Base-by-base conservation (phyloP, 495 filamentous ascomycete species). In the Aspergillus sclerotiicarbonarius region DNA sequence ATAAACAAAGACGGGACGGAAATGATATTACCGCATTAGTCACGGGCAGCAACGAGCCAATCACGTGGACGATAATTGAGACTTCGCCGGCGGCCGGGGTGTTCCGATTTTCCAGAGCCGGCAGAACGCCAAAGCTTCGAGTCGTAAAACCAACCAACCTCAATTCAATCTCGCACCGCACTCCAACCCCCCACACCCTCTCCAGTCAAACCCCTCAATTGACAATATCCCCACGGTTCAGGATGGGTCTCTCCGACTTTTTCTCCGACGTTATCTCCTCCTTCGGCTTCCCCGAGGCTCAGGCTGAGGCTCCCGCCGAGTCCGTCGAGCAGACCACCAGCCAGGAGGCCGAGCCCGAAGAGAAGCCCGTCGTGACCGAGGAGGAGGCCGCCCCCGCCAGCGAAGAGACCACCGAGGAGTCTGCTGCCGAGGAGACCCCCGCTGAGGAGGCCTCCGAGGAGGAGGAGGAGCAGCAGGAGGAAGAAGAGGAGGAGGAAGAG, bases 191-290 rank as follows among this genome's bases (percentile, higher is more conserved):
- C 64, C 59, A 66, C 61, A 62, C 58, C 54, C 31, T 54, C 57
- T 48, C 56, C 31, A 29, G 29, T 35, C 39, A 54, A 55, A 60
- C 66, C 63, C 63, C 63, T 71, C 73, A 74, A 76, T 71, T 74
- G 67, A 74, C 64, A 16, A 68, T 61, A 55, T 67, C 66, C 61
- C 60, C 57, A 62, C 61, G 55, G 53, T 56, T 65, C 75, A 79
- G 72, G 66, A 89, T 87, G 86, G 79, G 81, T 74, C 73, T 87
- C 74, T 70, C 79, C 63, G 83, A 87, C 67, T 78, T 85, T 72
- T 81, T 90, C 76, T 76, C 79, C 71, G 81, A 87, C 71, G 69
- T 88, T 61, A 71, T 80, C 66, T 77, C 79, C 63, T 78, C 81
- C 67, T 69, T 85, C 60, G 76, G 79, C 70, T 71, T 87, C 64